phyloP scores from a whole-genome alignment of 805 yeast genomes.

The Ogataea polymorpha region DNA sequence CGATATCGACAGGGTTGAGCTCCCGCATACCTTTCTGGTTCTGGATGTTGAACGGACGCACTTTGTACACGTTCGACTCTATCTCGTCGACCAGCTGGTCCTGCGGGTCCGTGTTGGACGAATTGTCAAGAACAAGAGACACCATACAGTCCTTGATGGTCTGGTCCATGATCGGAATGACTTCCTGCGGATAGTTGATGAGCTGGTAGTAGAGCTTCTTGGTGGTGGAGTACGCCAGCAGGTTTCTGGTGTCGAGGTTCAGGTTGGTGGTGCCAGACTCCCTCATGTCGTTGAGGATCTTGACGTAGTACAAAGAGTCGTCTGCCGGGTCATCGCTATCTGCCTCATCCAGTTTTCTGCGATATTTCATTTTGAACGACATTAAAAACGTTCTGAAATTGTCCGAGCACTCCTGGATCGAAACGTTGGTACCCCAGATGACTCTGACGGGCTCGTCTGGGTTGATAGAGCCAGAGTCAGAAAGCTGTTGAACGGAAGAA shows the following conservation, averaged over 20 bases:
- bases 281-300: slow-evolving; percentile 70
- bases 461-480: slow-evolving; percentile 31
- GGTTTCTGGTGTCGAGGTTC: slow-evolving; percentile 78
- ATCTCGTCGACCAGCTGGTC: slow-evolving; percentile 60
- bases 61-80: slow-evolving; percentile 79
- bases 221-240: slow-evolving; percentile 72
- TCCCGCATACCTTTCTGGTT: slow-evolving; percentile 82
- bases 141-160: slow-evolving; percentile 87
- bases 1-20: slow-evolving; percentile 90
- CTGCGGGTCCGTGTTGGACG: slow-evolving; percentile 33
- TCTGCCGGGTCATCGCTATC: slow-evolving; percentile 49
- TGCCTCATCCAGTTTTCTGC: slow-evolving; percentile 49
- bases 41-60: slow-evolving; percentile 83
- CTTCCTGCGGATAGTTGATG: slow-evolving; percentile 92
- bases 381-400: slow-evolving; percentile 78
- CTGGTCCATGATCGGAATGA: slow-evolving; percentile 97
- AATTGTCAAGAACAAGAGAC: slow-evolving; percentile 58
- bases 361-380: slow-evolving; percentile 75
- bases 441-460: slow-evolving; percentile 79
- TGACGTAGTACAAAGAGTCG: slow-evolving; percentile 70
- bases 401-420: slow-evolving; percentile 81
- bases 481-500: slow-evolving; percentile 22
- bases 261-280: slow-evolving; percentile 76
- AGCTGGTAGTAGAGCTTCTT: slow-evolving; percentile 80
- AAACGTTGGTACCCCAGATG: slow-evolving; percentile 98